Conservation (phyloP, 1,284 basidiomycete species). For the Phellinidium pouzarii region DNA sequence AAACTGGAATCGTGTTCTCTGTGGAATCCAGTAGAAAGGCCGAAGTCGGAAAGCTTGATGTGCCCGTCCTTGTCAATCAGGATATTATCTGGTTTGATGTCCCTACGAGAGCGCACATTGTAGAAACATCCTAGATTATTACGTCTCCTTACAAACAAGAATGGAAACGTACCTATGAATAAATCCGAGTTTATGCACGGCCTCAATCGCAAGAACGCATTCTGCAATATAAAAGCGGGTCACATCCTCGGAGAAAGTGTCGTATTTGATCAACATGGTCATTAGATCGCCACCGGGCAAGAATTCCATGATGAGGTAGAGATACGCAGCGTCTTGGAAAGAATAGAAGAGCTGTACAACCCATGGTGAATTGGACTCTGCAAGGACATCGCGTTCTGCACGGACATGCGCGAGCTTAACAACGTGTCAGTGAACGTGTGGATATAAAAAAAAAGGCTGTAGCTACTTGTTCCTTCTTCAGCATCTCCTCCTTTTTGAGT, state of each 20-base stretch:
- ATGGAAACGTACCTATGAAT: slow-evolving; percentile 80
- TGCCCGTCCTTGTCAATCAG: slow-evolving; percentile 96
- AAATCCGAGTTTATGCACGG: slow-evolving; percentile 97
- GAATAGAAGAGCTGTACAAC: slow-evolving; percentile 98
- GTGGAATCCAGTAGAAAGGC: slow-evolving; percentile 95
- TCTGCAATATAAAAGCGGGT: slow-evolving; percentile 99
- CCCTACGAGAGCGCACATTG: no score
- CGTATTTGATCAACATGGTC: slow-evolving; percentile 99
- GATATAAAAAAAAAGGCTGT: background rate
- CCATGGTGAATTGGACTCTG: slow-evolving; percentile 97
- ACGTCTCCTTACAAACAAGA: background rate
- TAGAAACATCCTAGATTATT: slow-evolving; percentile 7
- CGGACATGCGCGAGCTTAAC: slow-evolving; percentile 90
- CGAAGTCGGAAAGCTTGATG: slow-evolving; percentile 97
- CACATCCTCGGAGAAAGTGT: slow-evolving; percentile 97
- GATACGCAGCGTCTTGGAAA: slow-evolving; percentile 93
- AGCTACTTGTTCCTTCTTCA: slow-evolving; percentile 93
- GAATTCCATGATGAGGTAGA: slow-evolving; percentile 99
- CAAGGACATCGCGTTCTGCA: slow-evolving; percentile 96
- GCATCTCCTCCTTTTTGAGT: slow-evolving; percentile 96
- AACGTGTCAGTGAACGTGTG: background rate
- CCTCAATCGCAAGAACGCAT: slow-evolving; percentile 96
- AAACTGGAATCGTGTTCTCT: slow-evolving; percentile 94
- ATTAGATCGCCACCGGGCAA: slow-evolving; percentile 96
- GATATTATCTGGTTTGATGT: slow-evolving; percentile 99